phyloP scores from a whole-genome alignment of 306 rosid genomes.

The Rosa chinensis region DNA sequence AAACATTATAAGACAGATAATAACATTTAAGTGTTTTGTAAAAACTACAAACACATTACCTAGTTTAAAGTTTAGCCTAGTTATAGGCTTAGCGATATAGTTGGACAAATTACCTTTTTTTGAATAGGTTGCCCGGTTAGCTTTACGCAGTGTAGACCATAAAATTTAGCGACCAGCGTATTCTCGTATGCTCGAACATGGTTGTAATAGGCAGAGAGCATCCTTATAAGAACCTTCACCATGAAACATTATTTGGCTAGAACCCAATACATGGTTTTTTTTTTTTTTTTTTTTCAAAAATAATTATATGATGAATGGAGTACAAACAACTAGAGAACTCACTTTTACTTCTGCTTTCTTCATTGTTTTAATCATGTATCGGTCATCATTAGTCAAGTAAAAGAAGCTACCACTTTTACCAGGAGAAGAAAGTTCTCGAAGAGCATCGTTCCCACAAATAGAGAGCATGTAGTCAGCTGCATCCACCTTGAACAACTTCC shows the following conservation, averaged over 20 bases:
- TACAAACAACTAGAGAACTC: slow-evolving; percentile 29
- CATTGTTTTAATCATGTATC: slow-evolving; percentile 95
- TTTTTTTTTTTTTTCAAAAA: slow-evolving; percentile 10
- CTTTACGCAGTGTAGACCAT: slow-evolving; percentile 92
- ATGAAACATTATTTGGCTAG: slow-evolving; percentile 1
- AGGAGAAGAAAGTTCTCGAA: slow-evolving; percentile 89
- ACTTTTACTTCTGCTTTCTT: slow-evolving; percentile 91
- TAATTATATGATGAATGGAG: neutral
- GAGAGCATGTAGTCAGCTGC: slow-evolving; percentile 98
- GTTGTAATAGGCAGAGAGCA: slow-evolving; percentile 87
- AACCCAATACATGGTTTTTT: neutral
- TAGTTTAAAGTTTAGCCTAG: neutral
- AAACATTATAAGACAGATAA: slow-evolving; percentile 10
- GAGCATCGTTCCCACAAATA: slow-evolving; percentile 85
- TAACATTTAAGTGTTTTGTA: neutral
- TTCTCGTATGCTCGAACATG: slow-evolving; percentile 67
- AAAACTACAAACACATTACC: neutral
- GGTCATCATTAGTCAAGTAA: slow-evolving; percentile 91
- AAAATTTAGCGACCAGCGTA: slow-evolving; percentile 76
- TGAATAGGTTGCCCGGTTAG: slow-evolving; percentile 65
- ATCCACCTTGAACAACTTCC: slow-evolving; percentile 92
- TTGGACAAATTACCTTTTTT: slow-evolving; percentile 53
- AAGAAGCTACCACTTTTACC: slow-evolving; percentile 98
- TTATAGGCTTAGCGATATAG: neutral
- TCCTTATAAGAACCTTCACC: slow-evolving; percentile 66